phyloP scores from a whole-genome alignment of 345 rosid genomes.

The Brassica rapa region DNA sequence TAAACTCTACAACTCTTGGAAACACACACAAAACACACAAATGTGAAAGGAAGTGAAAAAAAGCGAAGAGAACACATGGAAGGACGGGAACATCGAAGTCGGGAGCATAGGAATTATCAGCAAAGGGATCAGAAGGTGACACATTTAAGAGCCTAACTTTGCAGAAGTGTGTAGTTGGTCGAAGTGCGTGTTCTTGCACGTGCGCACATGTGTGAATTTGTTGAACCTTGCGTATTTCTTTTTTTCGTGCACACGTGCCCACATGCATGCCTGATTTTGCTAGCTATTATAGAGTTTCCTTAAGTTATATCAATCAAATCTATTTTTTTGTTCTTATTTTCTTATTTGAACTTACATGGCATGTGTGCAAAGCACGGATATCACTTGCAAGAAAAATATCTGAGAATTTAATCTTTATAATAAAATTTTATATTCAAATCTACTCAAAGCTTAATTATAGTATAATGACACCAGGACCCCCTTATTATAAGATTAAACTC shows the following conservation, averaged over 20 bases:
- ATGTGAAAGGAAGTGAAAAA: conserved; percentile 33
- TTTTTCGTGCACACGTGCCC: conserved; percentile 67
- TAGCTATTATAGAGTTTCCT: conserved; percentile 2
- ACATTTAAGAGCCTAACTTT: conserved; percentile 26
- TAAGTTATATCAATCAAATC: neutral
- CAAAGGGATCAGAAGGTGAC: conserved; percentile 15
- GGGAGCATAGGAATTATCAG: conserved; percentile 40
- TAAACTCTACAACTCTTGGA: neutral
- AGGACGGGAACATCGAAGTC: conserved; percentile 38
- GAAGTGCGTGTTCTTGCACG: conserved; percentile 74
- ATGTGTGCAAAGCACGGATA: conserved; percentile 17
- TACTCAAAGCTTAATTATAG: conserved; percentile 24
- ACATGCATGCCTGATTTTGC: conserved; percentile 60
- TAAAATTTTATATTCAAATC: neutral
- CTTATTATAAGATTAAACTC: neutral
- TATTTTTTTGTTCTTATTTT: neutral
- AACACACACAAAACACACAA: neutral
- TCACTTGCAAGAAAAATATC: neutral
- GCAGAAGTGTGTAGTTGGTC: conserved; percentile 44
- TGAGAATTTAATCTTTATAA: neutral
- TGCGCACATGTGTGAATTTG: conserved; percentile 82
- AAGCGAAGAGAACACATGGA: conserved; percentile 32
- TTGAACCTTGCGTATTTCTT: conserved; percentile 54
- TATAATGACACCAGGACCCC: conserved; percentile 23
- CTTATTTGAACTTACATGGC: conserved; percentile 17